Evolutionary conservation across 139 green algal species (phyloP), one percentile per base, ranked within the genome.

Genomic region (Coelastrella sp.): DNA sequence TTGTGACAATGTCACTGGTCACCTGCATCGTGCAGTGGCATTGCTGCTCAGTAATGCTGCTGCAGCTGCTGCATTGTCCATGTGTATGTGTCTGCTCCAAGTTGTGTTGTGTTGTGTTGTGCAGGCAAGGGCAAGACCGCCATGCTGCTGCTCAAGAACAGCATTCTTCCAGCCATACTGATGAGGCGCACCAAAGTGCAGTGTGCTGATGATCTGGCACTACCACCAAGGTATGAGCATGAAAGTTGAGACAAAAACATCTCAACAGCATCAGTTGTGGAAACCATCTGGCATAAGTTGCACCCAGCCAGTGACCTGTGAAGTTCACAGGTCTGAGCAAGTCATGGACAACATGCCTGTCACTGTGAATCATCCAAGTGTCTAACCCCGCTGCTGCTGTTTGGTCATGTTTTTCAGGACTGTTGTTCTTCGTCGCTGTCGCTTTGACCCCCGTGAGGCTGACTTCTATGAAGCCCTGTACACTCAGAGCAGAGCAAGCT

Each of bases 391-490:
- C n/a, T n/a, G 45, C 45, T 57, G 11, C 11, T 57, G 45, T 57
- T 57, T 57, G 11, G 45, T 57, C 11, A 1, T 57, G 0, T 9
- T 57, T 9, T 57, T 90, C 91, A 81, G 73, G 50, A 95, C 90
- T 15, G 83, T 96, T 67, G 82, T 94, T 37, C 75, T 98, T 84
- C 89, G 93, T 13, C 88, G 91, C 40, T 90, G 95, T 73, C 79
- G 73, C n/a, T 95, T 98, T 84, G 93, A 96, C 86, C 87, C 86
- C 75, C 80, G 86, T 6, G 96, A 99, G 92, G 81, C 89, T 51
- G 96, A 99, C 90, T 98, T 98, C 72, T 99, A 98, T 76, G 91
- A 98, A 73, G 82, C 83, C n/a, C 85, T 96, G 45, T 95, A 95
- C 87, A 98, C 93, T 11, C 95, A 98, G 91, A 95, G 81, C 74